Conservation (phyloP, 2,329 filamentous ascomycete species). For the Talaromyces sp. region DNA sequence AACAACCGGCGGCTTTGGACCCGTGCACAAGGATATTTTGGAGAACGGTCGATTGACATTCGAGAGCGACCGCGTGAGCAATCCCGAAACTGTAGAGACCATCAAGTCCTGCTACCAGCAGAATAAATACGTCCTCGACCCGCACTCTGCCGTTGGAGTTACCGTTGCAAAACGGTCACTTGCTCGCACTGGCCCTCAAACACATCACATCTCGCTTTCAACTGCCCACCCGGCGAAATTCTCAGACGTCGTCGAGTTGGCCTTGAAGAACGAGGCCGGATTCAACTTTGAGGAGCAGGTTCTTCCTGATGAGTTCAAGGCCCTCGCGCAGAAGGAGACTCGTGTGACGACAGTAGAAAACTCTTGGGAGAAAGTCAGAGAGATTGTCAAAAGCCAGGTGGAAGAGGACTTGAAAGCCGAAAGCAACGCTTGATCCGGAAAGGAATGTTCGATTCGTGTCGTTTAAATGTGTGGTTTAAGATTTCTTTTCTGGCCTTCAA, state of each 20-base stretch:
- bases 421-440: neutral
- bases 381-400: conserved; percentile 70
- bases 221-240: conserved; percentile 98
- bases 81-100: conserved; percentile 62
- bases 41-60: conserved; percentile 68
- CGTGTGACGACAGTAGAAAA: conserved; percentile 62
- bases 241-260: conserved; percentile 73
- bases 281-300: conserved; percentile 71
- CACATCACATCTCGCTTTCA: conserved; percentile 73
- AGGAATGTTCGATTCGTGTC: neutral
- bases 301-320: conserved; percentile 74
- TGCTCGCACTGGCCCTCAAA: conserved; percentile 40
- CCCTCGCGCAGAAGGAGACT: conserved; percentile 69
- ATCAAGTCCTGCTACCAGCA: conserved; percentile 35
- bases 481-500: neutral
- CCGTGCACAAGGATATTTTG: conserved; percentile 68
- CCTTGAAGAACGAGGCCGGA: conserved; percentile 63
- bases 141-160: conserved; percentile 85
- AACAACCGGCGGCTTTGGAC: conserved; percentile 69
- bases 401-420: conserved; percentile 21
- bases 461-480: neutral
- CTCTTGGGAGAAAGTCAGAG: conserved; percentile 69
- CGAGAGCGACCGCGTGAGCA: conserved; percentile 66
- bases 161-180: conserved; percentile 69
- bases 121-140: conserved; percentile 72